Percentiles rank a stretch among this genome's conserved stretches.
These are phyloP conservation scores for Trametes punicea DNA, from an alignment of 768 basidiomycete species.

Conservation along the genomic window DNA sequence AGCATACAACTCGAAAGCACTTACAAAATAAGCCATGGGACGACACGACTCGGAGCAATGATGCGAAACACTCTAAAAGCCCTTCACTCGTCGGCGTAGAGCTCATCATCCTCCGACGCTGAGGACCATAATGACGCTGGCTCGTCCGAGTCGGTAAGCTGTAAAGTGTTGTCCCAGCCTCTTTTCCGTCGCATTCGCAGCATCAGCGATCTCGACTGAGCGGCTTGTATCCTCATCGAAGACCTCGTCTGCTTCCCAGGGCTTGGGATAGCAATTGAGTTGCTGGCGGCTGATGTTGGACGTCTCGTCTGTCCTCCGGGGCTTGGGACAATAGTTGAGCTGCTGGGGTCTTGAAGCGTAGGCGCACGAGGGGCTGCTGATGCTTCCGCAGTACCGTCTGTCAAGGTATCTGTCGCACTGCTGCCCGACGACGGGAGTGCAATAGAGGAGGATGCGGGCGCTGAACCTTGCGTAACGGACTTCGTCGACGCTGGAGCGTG, in stretches of 20 bases:
- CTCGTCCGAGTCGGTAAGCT: neutral
- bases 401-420: too few relatives aligned
- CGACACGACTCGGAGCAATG: neutral
- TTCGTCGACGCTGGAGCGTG: neutral
- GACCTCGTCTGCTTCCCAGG: too few relatives aligned
- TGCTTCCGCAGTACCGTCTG: too few relatives aligned
- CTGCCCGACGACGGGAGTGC: too few relatives aligned
- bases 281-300: too few relatives aligned
- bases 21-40: neutral
- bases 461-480: neutral
- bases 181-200: slow-evolving; percentile 6
- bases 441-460: too few relatives aligned
- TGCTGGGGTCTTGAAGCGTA: too few relatives aligned
- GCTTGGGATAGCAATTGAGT: too few relatives aligned
- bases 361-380: too few relatives aligned
- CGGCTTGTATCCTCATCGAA: neutral
- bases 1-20: neutral
- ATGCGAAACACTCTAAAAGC: neutral
- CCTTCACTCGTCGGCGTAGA: neutral
- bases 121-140: too few relatives aligned
- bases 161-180: neutral
- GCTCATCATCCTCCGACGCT: slow-evolving; percentile 1
- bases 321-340: too few relatives aligned
- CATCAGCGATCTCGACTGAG: neutral
- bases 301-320: too few relatives aligned